Evolutionary conservation across 2,329 filamentous ascomycete genomes (phyloP), one percentile per base, ranked within the genome.

Genomic region (Purpureocillium lavendulum): DNA sequence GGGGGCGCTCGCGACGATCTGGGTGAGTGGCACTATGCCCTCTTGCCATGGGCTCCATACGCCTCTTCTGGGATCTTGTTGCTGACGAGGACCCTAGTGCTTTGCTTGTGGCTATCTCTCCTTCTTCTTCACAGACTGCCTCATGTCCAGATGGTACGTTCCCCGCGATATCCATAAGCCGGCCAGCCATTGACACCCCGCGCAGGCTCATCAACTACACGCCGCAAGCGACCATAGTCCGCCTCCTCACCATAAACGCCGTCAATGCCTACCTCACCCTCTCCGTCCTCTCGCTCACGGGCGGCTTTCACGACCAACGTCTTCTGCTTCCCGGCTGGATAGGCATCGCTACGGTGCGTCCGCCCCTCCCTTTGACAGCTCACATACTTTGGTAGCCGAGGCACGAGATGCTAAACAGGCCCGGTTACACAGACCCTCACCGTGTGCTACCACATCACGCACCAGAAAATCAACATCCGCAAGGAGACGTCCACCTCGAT

Each of bases 41-140:
- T 17, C 16, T 33, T 40, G 10, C 15, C 18, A n/a, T n/a, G n/a
- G n/a, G n/a, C n/a, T n/a, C n/a, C n/a, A n/a, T n/a, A n/a, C n/a
- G n/a, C n/a, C n/a, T n/a, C n/a, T n/a, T n/a, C n/a, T n/a, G n/a
- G n/a, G n/a, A n/a, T n/a, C n/a, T n/a, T n/a, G n/a, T n/a, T n/a
- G n/a, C n/a, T n/a, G n/a, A n/a, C n/a, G n/a, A n/a, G n/a, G n/a
- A n/a, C n/a, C n/a, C 16, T 52, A 87, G 84, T 87, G 83, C 64
- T 79, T 76, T 54, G 80, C 83, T 42, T 85, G 82, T 15, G 84
- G 81, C 39, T 87, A 87, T 59, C 72, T 88, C 44, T 84, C 82
- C 37, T 89, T 87, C 61, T 85, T 87, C 66, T 89, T 89, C 57
- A 85, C 83, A 41, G 84, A 89, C 62, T 87, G 84, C 60, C 74